Conservation (phyloP, 805 yeast species). For the Teunomyces cretensis region DNA sequence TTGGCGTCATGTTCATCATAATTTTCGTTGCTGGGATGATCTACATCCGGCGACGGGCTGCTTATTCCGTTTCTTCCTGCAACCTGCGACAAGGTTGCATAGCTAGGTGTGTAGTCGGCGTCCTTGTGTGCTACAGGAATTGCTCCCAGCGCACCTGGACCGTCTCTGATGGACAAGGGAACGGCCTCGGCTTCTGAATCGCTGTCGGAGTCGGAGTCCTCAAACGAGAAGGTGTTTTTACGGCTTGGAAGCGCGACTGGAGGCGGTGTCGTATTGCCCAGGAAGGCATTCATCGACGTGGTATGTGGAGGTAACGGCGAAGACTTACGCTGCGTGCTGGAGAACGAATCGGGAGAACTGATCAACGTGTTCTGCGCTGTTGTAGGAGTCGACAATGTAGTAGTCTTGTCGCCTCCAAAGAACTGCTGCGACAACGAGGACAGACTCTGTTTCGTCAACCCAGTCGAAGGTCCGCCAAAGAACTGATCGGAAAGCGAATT, state of each 20-base stretch:
- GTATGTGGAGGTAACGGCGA: constrained; percentile 45
- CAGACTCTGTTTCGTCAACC: background rate
- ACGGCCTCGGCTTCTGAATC: constrained; percentile 23
- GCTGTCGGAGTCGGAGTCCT: constrained; percentile 30
- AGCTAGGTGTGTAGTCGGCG: constrained; percentile 27
- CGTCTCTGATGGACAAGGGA: background rate
- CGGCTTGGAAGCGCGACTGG: background rate
- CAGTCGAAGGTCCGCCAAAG: constrained; percentile 10
- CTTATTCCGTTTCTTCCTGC: constrained; percentile 46
- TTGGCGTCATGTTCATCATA: constrained; percentile 10
- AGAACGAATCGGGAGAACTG: constrained; percentile 9
- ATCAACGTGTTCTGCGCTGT: background rate
- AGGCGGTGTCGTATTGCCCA: constrained; percentile 30
- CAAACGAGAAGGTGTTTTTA: constrained; percentile 34
- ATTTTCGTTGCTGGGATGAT: constrained; percentile 4
- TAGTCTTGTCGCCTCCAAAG: background rate
- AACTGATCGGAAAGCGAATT: constrained; percentile 21
- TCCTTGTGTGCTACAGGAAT: background rate
- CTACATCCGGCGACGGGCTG: constrained; percentile 7
- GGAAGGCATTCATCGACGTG: constrained; percentile 42
- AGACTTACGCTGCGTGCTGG: constrained; percentile 30
- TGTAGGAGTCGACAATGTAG: background rate
- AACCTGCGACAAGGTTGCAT: constrained; percentile 49
- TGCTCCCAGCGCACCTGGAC: background rate
- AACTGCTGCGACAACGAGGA: background rate